Evolutionary conservation across 148 eudicot genomes (phyloP).

Genomic region (Chenopodium formosanum): DNA sequence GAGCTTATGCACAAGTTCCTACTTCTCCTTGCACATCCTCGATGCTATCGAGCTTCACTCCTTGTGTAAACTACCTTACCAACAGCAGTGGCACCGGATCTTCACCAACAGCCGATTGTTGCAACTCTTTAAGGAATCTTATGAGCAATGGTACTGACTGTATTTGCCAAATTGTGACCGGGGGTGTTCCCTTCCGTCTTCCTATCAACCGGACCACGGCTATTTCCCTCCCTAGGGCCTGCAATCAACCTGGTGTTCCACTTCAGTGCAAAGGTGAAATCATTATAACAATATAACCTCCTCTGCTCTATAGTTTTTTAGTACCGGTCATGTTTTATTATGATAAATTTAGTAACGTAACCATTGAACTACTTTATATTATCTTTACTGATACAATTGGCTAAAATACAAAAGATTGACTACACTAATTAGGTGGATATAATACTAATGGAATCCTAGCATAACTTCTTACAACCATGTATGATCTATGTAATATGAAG

Average conservation of each 20-base stretch:
- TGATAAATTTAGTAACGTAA: not conserved
- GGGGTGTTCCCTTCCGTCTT: conserved; percentile 58
- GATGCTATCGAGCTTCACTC: conserved; percentile 50
- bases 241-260: conserved; percentile 79
- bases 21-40: conserved; percentile 54
- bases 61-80: conserved; percentile 55
- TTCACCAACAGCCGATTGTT: conserved; percentile 66
- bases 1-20: conserved; percentile 24
- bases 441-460: not conserved
- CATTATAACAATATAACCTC: not conserved
- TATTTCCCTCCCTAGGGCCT: conserved; percentile 69
- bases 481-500: not conserved
- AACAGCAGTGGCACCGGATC: conserved; percentile 41
- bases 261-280: conserved; percentile 71
- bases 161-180: conserved; percentile 62
- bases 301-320: not conserved
- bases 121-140: conserved; percentile 54
- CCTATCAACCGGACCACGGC: conserved; percentile 77
- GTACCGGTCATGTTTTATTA: not conserved
- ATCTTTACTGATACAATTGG: not conserved
- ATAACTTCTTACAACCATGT: no score
- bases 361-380: not conserved
- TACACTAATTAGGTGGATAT: no score
- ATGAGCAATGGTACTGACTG: conserved; percentile 62
- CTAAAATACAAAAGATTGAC: not conserved